Evolutionary conservation across 768 basidiomycete genomes (phyloP).

Genomic region (Kwoniella botswanensis): DNA sequence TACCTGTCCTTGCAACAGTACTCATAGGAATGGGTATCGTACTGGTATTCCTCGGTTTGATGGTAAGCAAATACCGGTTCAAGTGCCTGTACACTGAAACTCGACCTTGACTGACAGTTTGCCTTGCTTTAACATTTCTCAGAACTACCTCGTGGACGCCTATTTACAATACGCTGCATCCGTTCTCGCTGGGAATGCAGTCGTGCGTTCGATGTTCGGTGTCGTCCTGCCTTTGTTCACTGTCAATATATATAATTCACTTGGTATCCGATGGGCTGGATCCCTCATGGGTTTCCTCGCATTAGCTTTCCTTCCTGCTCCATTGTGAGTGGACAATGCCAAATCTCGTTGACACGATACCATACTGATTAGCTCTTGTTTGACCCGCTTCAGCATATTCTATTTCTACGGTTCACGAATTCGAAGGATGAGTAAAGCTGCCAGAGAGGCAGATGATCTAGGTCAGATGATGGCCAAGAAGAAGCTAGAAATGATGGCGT

Average conservation of each 20-base stretch:
- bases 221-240: background rate
- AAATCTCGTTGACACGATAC: no score
- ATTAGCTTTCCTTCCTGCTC: background rate
- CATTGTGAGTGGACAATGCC: background rate
- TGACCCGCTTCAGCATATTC: background rate
- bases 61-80: background rate
- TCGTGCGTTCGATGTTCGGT: background rate
- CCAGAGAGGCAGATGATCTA: background rate
- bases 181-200: background rate
- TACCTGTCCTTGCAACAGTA: background rate
- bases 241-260: background rate
- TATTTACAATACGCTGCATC: background rate
- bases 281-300: background rate
- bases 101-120: no score
- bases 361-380: no score
- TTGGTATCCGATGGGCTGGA: background rate
- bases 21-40: background rate
- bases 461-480: conserved; percentile 1
- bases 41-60: background rate
- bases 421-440: conserved; percentile 1
- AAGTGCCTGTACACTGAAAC: background rate
- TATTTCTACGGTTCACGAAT: background rate
- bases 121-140: background rate
- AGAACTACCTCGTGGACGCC: background rate
- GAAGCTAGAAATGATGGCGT: background rate